These are phyloP conservation scores for Tilletia walkeri DNA, from an alignment of 1,284 basidiomycete genomes.

Conservation along the genomic window DNA sequence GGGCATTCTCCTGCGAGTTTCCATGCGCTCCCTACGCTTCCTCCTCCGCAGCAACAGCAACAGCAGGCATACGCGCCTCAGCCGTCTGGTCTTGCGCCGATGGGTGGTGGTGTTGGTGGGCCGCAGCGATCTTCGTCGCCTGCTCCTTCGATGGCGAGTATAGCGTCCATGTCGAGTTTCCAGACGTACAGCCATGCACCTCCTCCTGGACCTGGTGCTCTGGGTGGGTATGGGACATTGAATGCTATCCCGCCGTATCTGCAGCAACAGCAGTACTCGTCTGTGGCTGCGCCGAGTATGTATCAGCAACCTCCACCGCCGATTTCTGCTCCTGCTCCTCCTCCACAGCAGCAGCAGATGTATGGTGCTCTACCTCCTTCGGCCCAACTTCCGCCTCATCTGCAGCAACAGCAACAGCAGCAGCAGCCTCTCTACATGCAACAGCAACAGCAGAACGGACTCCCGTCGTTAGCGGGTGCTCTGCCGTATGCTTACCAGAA, in stretches of 20 bases:
- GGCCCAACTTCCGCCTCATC: not conserved
- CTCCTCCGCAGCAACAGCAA: not conserved
- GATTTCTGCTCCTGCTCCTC: not conserved
- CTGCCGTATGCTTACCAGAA: slow-evolving; percentile 3
- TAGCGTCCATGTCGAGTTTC: slow-evolving; percentile 16
- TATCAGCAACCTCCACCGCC: not conserved
- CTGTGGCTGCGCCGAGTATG: not conserved
- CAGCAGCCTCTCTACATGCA: slow-evolving; percentile 5
- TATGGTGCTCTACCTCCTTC: not conserved
- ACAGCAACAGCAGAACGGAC: not conserved
- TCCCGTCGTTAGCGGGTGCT: not conserved
- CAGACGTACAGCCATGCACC: slow-evolving; percentile 13
- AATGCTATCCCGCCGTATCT: not conserved
- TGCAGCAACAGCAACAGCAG: slow-evolving; percentile 11
- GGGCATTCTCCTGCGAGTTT: not conserved
- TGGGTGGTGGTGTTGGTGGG: too few relatives aligned
- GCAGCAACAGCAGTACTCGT: not conserved
- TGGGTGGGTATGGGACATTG: not conserved
- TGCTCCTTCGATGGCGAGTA: slow-evolving; percentile 11
- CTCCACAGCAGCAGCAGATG: not conserved
- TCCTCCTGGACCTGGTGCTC: not conserved
- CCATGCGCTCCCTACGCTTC: slow-evolving; percentile 3
- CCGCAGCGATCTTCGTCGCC: slow-evolving; percentile 7
- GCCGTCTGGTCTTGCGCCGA: too few relatives aligned
- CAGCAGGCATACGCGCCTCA: not conserved